Evolutionary conservation across 2,329 filamentous ascomycete species (phyloP).

Genomic region (Fusarium euwallaceae): DNA sequence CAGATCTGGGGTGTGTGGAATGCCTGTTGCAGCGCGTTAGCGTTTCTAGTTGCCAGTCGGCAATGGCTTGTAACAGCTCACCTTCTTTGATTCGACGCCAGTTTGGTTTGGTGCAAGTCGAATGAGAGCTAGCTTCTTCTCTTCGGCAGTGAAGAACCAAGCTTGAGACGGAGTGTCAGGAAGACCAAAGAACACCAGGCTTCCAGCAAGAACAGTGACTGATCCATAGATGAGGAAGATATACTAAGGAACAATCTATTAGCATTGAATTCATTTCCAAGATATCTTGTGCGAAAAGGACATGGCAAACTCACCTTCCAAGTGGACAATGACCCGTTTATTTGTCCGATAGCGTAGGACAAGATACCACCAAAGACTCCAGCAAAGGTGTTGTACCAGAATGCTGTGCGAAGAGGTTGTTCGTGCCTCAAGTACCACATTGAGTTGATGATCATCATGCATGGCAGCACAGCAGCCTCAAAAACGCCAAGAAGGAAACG

Average conservation of each 20-base stretch:
- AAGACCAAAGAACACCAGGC: conserved; percentile 27
- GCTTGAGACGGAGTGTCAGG: conserved; percentile 39
- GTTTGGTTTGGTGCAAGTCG: conserved; percentile 21
- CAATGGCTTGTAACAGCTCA: not conserved
- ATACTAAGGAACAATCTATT: conserved; percentile 8
- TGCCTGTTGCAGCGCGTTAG: not conserved
- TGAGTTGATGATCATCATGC: conserved; percentile 40
- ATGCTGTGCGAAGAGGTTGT: conserved; percentile 46
- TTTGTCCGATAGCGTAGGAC: conserved; percentile 44
- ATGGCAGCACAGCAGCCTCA: conserved; percentile 44
- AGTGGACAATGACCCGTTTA: conserved; percentile 33
- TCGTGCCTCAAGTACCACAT: conserved; percentile 51
- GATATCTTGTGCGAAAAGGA: too few species aligned
- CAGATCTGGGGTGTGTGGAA: not conserved
- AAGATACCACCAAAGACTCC: conserved; percentile 48
- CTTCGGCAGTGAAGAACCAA: conserved; percentile 40
- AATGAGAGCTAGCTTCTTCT: conserved; percentile 31
- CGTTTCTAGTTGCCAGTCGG: too few species aligned
- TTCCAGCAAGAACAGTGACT: conserved; percentile 24
- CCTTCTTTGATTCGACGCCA: not conserved
- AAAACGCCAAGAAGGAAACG: conserved; percentile 45
- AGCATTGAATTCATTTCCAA: not conserved
- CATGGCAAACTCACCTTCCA: conserved; percentile 7
- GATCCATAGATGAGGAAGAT: conserved; percentile 43
- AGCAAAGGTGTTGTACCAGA: conserved; percentile 48